Conservation (phyloP, 1,284 basidiomycete species). For the Pseudozyma pruni region DNA sequence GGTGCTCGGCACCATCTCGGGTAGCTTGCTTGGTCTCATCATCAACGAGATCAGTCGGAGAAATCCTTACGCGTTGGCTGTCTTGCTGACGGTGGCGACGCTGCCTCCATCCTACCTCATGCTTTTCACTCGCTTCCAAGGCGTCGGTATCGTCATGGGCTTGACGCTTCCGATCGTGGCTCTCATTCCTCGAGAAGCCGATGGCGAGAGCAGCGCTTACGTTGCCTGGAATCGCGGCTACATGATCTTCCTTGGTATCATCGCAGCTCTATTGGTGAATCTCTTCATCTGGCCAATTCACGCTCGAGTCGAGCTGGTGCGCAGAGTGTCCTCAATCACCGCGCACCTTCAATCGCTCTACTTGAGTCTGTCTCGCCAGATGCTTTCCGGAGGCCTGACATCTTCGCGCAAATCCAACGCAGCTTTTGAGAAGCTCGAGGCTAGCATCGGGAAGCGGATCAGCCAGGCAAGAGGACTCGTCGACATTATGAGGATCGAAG, state of each 20-base stretch:
- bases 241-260: conserved; percentile 62
- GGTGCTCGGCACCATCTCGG: conserved; percentile 69
- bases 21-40: conserved; percentile 68
- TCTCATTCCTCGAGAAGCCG: conserved; percentile 68
- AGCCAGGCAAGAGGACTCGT: conserved; percentile 68
- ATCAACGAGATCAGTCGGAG: conserved; percentile 68
- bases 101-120: conserved; percentile 69
- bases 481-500: conserved; percentile 64
- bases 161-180: conserved; percentile 65
- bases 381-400: conserved; percentile 48
- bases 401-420: conserved; percentile 29
- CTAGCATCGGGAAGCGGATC: conserved; percentile 65
- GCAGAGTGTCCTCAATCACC: conserved; percentile 40
- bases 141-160: conserved; percentile 69
- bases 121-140: conserved; percentile 63
- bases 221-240: conserved; percentile 57
- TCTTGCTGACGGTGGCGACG: conserved; percentile 67
- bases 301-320: conserved; percentile 55
- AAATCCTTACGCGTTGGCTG: conserved; percentile 70
- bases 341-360: conserved; percentile 56
- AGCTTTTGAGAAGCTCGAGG: conserved; percentile 53
- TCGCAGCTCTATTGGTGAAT: conserved; percentile 60
- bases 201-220: conserved; percentile 35
- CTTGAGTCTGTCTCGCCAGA: conserved; percentile 58
- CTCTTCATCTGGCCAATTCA: conserved; percentile 62